Percentiles rank a stretch among this genome's conserved stretches.
phyloP scores from a whole-genome alignment of 31 red algal species.

The Asparagopsis taxiformis region DNA sequence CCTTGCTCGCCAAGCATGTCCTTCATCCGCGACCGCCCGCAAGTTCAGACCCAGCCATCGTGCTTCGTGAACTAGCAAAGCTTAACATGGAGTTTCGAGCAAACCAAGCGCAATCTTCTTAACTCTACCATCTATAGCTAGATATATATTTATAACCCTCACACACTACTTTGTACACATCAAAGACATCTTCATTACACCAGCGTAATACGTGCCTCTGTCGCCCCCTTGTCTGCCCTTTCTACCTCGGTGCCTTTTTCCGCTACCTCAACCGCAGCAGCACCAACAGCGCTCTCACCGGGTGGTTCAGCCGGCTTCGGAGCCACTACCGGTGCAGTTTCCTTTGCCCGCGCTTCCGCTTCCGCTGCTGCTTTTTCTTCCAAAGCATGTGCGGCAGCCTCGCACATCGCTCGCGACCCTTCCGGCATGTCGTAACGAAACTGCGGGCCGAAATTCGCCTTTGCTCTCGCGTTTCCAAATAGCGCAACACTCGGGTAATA shows the following conservation, averaged over 20 bases:
- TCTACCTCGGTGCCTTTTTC: not conserved
- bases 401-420: conserved; percentile 38
- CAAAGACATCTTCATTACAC: not conserved
- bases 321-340: not conserved
- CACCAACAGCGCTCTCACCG: not conserved
- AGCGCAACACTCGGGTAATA: conserved; percentile 60
- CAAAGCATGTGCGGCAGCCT: conserved; percentile 21
- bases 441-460: conserved; percentile 64
- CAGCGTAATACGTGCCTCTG: not conserved
- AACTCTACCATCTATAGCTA: too few relatives aligned
- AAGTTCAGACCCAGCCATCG: conserved; percentile 13
- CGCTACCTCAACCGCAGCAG: not conserved
- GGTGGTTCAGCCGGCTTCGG: not conserved
- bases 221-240: not conserved
- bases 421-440: conserved; percentile 29
- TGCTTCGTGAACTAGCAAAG: conserved; percentile 25
- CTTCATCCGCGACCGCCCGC: conserved; percentile 16
- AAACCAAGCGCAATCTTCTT: not conserved
- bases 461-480: conserved; percentile 17
- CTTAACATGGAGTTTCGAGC: conserved; percentile 15
- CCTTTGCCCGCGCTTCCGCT: not conserved
- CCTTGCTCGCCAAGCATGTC: conserved; percentile 55
- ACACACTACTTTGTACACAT: too few relatives aligned
- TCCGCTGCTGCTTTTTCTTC: not conserved
- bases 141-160: too few relatives aligned